These are phyloP conservation scores for Stachybotrys chartarum DNA, from an alignment of 2,329 filamentous ascomycete genomes.

Conservation along the genomic window DNA sequence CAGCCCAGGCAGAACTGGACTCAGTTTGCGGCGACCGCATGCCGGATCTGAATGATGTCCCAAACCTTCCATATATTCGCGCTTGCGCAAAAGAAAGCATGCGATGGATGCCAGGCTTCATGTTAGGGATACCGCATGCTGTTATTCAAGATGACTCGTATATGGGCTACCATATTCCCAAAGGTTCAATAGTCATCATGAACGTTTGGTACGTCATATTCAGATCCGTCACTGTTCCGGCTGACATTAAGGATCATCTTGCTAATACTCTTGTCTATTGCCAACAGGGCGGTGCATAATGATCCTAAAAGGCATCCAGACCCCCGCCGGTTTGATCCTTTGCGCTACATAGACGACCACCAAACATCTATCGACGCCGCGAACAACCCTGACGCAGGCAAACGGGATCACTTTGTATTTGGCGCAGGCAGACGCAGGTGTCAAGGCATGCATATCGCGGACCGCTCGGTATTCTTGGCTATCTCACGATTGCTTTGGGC, in stretches of 20 bases:
- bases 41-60: slow-evolving; percentile 31
- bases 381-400: slow-evolving; percentile 21
- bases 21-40: slow-evolving; percentile 22
- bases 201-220: slow-evolving; percentile 25
- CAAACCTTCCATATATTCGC: slow-evolving; percentile 36
- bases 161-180: slow-evolving; percentile 33
- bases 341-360: slow-evolving; percentile 19
- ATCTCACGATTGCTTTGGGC: slow-evolving; percentile 42
- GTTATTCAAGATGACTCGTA: slow-evolving; percentile 27
- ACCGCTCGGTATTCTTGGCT: slow-evolving; percentile 38
- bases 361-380: slow-evolving; percentile 19
- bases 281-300: slow-evolving; percentile 29
- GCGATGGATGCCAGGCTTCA: slow-evolving; percentile 36
- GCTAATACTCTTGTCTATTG: slow-evolving; percentile 14
- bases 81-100: slow-evolving; percentile 36
- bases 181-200: slow-evolving; percentile 30
- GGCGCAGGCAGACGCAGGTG: slow-evolving; percentile 50
- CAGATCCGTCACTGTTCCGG: slow-evolving; percentile 2
- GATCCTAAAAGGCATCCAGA: slow-evolving; percentile 33
- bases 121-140: slow-evolving; percentile 29
- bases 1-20: slow-evolving; percentile 24
- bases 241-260: not conserved
- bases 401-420: slow-evolving; percentile 47
- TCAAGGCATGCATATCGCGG: slow-evolving; percentile 48
- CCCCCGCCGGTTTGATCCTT: slow-evolving; percentile 34